These are phyloP conservation scores for Mallotus nudiflorus DNA, from an alignment of 345 rosid genomes.

Conservation along the genomic window DNA sequence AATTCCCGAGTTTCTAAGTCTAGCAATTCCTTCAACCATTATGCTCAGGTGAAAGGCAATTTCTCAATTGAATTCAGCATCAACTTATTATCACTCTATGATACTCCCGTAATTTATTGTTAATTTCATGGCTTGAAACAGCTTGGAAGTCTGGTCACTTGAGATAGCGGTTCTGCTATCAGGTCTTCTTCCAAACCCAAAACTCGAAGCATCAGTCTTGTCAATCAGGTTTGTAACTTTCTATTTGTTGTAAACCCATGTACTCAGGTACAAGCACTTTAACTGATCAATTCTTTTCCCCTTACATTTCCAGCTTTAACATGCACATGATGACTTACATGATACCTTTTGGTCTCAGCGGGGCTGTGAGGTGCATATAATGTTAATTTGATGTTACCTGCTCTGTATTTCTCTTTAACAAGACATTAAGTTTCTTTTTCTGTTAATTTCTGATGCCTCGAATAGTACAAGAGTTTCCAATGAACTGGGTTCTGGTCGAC, in stretches of 20 bases:
- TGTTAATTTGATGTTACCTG: not conserved
- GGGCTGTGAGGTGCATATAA: conserved; percentile 15
- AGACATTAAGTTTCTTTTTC: too few species aligned
- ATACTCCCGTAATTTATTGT: not conserved
- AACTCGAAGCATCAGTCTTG: conserved; percentile 43
- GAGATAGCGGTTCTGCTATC: conserved; percentile 40
- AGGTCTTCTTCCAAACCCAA: conserved; percentile 50
- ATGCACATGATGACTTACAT: conserved; percentile 17
- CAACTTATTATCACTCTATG: too few species aligned
- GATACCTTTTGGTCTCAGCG: conserved; percentile 29
- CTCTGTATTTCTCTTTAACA: too few species aligned
- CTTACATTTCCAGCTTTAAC: conserved; percentile 21
- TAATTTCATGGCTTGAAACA: conserved; percentile 14
- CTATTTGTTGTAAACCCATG: not conserved
- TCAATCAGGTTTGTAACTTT: conserved; percentile 35
- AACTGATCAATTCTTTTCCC: not conserved
- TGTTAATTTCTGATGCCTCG: not conserved
- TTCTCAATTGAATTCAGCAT: not conserved
- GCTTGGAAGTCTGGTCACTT: conserved; percentile 49
- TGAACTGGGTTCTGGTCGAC: conserved; percentile 31
- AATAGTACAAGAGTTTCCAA: conserved; percentile 35
- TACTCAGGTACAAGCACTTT: not conserved
- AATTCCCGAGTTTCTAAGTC: conserved; percentile 29
- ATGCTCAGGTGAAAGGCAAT: conserved; percentile 35
- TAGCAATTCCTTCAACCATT: conserved; percentile 43